Evolutionary conservation across 2,329 filamentous ascomycete genomes (phyloP).

Genomic region (Epichloe festucae): DNA sequence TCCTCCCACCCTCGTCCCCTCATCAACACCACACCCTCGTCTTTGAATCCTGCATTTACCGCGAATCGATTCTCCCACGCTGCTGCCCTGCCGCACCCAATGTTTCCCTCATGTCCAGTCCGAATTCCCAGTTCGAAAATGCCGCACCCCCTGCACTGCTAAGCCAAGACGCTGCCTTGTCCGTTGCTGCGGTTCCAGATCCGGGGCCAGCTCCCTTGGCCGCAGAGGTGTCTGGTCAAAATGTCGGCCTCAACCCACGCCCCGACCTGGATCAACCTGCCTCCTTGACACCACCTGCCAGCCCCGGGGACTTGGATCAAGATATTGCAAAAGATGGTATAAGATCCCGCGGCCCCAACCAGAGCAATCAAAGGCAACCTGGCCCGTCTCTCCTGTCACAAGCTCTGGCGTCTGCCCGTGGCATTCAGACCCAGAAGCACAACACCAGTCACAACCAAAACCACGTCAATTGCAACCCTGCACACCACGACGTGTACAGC

Average conservation of each 20-base stretch:
- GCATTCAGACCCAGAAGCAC: constrained; percentile 23
- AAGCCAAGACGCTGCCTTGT: constrained; percentile 16
- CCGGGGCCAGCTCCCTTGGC: background rate
- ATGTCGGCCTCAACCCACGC: constrained; percentile 1
- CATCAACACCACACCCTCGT: constrained; percentile 9
- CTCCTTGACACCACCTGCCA: constrained; percentile 1
- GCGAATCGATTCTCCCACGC: constrained; percentile 12
- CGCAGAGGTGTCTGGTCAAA: constrained; percentile 9
- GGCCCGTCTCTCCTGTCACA: constrained; percentile 44
- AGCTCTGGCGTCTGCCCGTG: constrained; percentile 45
- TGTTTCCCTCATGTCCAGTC: constrained; percentile 47
- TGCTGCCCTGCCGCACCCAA: constrained; percentile 27
- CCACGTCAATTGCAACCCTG: background rate
- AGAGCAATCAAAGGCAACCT: constrained; percentile 17
- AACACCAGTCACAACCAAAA: background rate
- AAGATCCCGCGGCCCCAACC: constrained; percentile 33
- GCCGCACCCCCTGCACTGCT: constrained; percentile 36
- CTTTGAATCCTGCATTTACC: constrained; percentile 9
- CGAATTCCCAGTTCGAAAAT: constrained; percentile 38
- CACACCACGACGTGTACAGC: background rate
- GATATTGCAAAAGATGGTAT: constrained; percentile 20
- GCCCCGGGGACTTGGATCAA: constrained; percentile 2
- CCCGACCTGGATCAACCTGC: background rate
- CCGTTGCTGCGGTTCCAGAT: constrained; percentile 4
- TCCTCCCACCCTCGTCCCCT: constrained; percentile 7